Percentiles rank a stretch among this genome's conserved stretches.
phyloP scores from a whole-genome alignment of 2,329 filamentous ascomycete genomes.

The Aspergillus carbonarius region DNA sequence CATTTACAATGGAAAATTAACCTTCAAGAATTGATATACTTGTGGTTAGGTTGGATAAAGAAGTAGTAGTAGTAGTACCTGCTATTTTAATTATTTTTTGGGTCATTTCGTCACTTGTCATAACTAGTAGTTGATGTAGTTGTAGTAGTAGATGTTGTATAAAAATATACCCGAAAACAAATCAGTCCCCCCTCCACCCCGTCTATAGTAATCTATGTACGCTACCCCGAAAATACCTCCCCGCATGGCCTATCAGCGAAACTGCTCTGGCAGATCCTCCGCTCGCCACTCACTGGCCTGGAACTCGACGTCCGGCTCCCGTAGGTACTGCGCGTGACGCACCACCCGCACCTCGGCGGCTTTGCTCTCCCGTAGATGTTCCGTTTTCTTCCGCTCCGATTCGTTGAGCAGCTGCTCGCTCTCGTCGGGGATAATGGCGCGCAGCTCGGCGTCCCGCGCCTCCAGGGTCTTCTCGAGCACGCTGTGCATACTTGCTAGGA shows the following conservation, averaged over 20 bases:
- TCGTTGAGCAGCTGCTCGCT: constrained; percentile 37
- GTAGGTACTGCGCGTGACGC: constrained; percentile 68
- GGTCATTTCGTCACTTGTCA: no score
- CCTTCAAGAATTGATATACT: not conserved
- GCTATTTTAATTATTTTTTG: no score
- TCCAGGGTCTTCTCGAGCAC: constrained; percentile 68
- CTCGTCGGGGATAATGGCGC: constrained; percentile 24
- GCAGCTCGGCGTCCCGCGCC: constrained; percentile 66
- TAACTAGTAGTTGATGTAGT: no score
- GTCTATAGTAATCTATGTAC: not conserved
- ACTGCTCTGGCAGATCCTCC: constrained; percentile 25
- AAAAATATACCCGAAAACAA: no score
- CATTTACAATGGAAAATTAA: not conserved
- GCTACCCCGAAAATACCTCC: not conserved
- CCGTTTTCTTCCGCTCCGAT: constrained; percentile 53
- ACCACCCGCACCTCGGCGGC: constrained; percentile 87
- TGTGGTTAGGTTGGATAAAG: no score
- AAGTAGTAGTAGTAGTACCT: no score
- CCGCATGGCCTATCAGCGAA: constrained; percentile 15
- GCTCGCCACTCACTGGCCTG: constrained; percentile 49
- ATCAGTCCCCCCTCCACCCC: not conserved
- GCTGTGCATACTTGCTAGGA: constrained; percentile 88
- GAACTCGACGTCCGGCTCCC: constrained; percentile 65
- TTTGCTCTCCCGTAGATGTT: constrained; percentile 70
- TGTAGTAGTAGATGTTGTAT: no score